These are phyloP conservation scores for Citrus hindsii DNA, from an alignment of 345 rosid genomes.

Conservation along the genomic window DNA sequence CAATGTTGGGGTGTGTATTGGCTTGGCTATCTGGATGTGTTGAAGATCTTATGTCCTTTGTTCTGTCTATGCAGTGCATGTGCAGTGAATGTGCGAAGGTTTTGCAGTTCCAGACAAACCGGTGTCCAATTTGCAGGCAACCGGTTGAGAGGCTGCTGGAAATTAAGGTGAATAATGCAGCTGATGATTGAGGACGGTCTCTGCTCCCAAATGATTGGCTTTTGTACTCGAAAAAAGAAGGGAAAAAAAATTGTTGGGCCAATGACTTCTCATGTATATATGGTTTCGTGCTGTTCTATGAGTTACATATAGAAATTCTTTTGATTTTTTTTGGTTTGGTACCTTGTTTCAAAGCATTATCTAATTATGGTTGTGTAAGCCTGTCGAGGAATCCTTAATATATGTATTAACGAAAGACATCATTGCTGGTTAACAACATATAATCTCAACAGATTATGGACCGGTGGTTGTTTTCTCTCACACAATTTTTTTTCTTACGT, in stretches of 20 bases:
- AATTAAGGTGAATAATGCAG: slow-evolving; percentile 43
- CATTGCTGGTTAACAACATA: neutral
- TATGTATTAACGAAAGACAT: too few species aligned
- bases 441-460: neutral
- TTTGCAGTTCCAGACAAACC: slow-evolving; percentile 39
- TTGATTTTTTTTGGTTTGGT: too few species aligned
- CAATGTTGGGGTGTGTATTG: neutral
- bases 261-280: slow-evolving; percentile 6
- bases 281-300: neutral
- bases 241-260: neutral
- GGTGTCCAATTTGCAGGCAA: slow-evolving; percentile 60
- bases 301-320: neutral
- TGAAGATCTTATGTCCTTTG: neutral
- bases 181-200: slow-evolving; percentile 18
- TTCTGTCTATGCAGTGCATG: slow-evolving; percentile 44
- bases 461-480: neutral
- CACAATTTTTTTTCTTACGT: neutral
- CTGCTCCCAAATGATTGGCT: neutral
- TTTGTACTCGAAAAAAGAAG: too few species aligned
- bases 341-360: neutral
- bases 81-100: slow-evolving; percentile 54
- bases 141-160: slow-evolving; percentile 45
- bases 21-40: neutral
- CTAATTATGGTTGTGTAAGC: neutral
- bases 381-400: too few species aligned